Base-by-base conservation (phyloP, 495 filamentous ascomycete genomes). In the Parmelia sp. region DNA sequence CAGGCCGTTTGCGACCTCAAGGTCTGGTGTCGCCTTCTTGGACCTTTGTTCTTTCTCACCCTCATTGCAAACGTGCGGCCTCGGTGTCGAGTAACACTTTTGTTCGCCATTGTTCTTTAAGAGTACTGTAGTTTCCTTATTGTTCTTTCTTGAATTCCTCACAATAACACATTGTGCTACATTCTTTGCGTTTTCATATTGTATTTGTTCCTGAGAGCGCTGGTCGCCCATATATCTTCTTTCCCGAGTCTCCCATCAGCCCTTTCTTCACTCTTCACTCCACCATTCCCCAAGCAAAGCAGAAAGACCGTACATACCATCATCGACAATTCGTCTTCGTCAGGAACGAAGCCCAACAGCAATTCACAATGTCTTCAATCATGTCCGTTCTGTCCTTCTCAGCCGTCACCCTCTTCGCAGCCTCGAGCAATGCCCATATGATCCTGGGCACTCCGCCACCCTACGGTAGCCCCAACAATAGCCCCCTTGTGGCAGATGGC, bases 391-490 rank as follows among this genome's bases (percentile, higher is more conserved):
- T 79, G 65, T 69, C 75, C 58, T 69, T 76, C 61, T 72, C 76
- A 58, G 59, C 80, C 36, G 64, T 89, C 58, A 79, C 80, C 47
- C 74, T 81, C 57, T 72, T 86, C n/a, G 71, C 80, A 29, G 71
- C 74, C 61, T 64, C 78, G 19, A 80, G 77, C 66, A 74, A 76
- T 15, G 85, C 84, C 11, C 93, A 97, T 71, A 86, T 95, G 79
- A 76, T 82, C 35, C 86, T 96, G 84, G 75, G 68, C 47, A 76
- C 67, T 9, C 92, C 93, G 0, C 76, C 81, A 39, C 91, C 92
- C 1, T 96, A 83, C 66, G 76, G 77, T 64, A 70, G 66, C 4
- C 78, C 84, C 44, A 80, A 81, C 71, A 86, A 84, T 69, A 76
- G 80, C 7, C 91, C 94, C 19, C 78, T 95, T n/a, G 65, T 64